Conservation (phyloP, 805 yeast genomes). For the Wickerhamomyces sydowiorum region DNA sequence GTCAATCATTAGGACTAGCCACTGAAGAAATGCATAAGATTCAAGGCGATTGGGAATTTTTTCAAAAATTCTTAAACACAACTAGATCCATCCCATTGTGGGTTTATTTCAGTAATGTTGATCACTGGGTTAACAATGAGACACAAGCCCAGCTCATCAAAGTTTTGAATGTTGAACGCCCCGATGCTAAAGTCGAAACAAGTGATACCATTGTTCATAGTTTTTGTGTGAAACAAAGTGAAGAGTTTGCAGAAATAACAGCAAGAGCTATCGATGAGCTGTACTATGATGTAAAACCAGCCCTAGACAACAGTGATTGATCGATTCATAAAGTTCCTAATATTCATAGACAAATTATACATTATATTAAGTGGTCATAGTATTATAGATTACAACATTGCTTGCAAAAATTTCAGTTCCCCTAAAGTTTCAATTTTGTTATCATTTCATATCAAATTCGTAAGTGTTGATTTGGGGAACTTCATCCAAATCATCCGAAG, state of each 20-base stretch:
- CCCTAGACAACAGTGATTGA: too few relatives aligned
- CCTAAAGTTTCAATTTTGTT: too few relatives aligned
- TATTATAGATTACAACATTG: too few relatives aligned
- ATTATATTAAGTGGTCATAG: background rate
- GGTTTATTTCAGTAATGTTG: slow-evolving; percentile 52
- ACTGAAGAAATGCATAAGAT: slow-evolving; percentile 53
- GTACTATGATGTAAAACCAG: too few relatives aligned
- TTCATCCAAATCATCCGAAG: slow-evolving; percentile 32
- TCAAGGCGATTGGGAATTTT: slow-evolving; percentile 41
- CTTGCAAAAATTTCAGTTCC: too few relatives aligned
- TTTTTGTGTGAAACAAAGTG: slow-evolving; percentile 53
- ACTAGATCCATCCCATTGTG: slow-evolving; percentile 33
- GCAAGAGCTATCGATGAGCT: slow-evolving; percentile 8
- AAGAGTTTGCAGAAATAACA: slow-evolving; percentile 38
- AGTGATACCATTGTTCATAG: slow-evolving; percentile 44
- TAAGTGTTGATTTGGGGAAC: slow-evolving; percentile 18
- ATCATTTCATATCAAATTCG: slow-evolving; percentile 17
- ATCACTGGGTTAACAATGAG: slow-evolving; percentile 57
- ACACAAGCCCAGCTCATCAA: slow-evolving; percentile 41
- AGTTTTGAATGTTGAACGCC: slow-evolving; percentile 28
- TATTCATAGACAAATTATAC: background rate
- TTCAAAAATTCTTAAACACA: slow-evolving; percentile 39
- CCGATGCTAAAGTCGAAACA: slow-evolving; percentile 25
- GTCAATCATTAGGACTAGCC: slow-evolving; percentile 53
- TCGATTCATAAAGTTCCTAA: too few relatives aligned